A percentile compares a stretch with the other conserved stretches of the same genome.
Evolutionary conservation across 1,284 basidiomycete species (phyloP).

Genomic region (Puccinia coronata): DNA sequence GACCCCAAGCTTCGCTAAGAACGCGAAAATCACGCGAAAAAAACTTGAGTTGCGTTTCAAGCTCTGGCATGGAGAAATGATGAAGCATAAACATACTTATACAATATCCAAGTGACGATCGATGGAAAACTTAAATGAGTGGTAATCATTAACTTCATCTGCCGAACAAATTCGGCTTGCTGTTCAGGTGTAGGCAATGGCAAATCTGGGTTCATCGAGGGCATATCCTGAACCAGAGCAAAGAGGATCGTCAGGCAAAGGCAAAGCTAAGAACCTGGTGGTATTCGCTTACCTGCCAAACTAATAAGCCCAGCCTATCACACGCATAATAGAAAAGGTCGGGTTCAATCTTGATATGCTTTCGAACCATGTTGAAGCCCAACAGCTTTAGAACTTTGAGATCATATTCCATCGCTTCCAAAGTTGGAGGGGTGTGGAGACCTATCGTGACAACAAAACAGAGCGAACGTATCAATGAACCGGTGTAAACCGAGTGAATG

Average conservation of each 20-base stretch:
- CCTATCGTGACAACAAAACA: neutral
- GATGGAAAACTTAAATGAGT: conserved; percentile 33
- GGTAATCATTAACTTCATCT: conserved; percentile 34
- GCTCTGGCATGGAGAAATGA: too few relatives aligned
- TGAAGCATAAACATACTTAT: too few relatives aligned
- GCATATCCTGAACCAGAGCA: conserved; percentile 33
- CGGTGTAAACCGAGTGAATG: neutral
- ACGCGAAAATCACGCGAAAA: neutral
- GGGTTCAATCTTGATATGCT: conserved; percentile 50
- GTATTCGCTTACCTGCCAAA: conserved; percentile 44
- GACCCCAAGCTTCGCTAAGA: conserved; percentile 45
- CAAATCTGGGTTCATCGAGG: neutral
- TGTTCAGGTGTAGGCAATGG: conserved; percentile 23
- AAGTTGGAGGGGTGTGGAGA: conserved; percentile 49
- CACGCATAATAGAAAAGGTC: conserved; percentile 49
- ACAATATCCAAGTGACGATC: conserved; percentile 40
- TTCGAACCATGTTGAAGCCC: conserved; percentile 50
- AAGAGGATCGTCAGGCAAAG: neutral
- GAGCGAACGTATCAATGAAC: neutral
- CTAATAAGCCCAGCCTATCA: conserved; percentile 48
- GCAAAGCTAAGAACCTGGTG: neutral
- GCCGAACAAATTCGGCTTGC: conserved; percentile 38
- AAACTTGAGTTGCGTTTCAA: too few relatives aligned
- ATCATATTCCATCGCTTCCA: conserved; percentile 49
- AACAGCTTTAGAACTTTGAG: conserved; percentile 43